Percentiles rank a stretch among this genome's conserved stretches.
Conservation (phyloP, 768 basidiomycete genomes). For the Myochromella boudieri region DNA sequence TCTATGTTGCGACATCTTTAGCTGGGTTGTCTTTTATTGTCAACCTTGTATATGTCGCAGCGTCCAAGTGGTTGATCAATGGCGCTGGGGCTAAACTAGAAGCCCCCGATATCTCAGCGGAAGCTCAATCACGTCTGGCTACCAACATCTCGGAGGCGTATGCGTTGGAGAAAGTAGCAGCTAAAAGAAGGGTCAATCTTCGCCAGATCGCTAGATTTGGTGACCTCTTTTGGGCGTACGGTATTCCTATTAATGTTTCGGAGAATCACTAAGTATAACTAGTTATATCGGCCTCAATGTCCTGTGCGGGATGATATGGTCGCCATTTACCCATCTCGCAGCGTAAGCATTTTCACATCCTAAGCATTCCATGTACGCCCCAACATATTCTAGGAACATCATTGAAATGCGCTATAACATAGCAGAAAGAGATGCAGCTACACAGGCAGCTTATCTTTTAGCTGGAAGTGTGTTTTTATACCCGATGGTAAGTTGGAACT, state of each 20-base stretch:
- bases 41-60: constrained; percentile 65
- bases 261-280: constrained; percentile 7
- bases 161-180: constrained; percentile 63
- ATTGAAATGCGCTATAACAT: constrained; percentile 67
- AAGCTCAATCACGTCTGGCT: constrained; percentile 46
- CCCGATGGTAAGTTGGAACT: constrained; percentile 50
- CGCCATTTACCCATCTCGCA: constrained; percentile 75
- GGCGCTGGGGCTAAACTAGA: constrained; percentile 64
- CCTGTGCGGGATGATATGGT: constrained; percentile 75
- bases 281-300: constrained; percentile 78
- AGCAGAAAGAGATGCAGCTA: constrained; percentile 58
- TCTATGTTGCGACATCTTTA: constrained; percentile 65
- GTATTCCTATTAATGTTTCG: constrained; percentile 2
- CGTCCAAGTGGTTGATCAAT: constrained; percentile 63
- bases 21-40: constrained; percentile 65
- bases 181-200: constrained; percentile 61
- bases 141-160: constrained; percentile 55
- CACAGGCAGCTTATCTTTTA: constrained; percentile 68
- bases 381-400: constrained; percentile 52
- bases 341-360: constrained; percentile 45
- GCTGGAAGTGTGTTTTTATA: constrained; percentile 70
- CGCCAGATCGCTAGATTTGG: constrained; percentile 64
- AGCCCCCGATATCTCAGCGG: constrained; percentile 57
- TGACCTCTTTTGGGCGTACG: constrained; percentile 79
- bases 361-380: neutral